Evolutionary conservation across 1,284 basidiomycete genomes (phyloP), one percentile per base, ranked within the genome.

Genomic region (Amanita bisporigera): DNA sequence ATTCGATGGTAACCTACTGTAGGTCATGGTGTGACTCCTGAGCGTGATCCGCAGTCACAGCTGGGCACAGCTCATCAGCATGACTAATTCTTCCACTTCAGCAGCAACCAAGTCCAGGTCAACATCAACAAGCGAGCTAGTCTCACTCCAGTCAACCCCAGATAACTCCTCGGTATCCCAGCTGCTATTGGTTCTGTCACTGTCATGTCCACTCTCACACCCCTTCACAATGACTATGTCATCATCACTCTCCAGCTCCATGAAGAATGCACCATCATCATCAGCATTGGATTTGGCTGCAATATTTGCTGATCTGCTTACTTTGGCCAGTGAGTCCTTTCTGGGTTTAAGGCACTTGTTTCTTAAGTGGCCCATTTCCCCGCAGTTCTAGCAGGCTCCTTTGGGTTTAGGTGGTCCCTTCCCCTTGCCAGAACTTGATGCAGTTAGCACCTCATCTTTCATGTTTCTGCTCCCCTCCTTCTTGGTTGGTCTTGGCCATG

Each of bases 321-420:
- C 26, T 57, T 69, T 67, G n/a, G n/a, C n/a, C 58, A 65, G 66
- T 33, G 57, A 62, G 36, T 70, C 70, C 10, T 33, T 33, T 47
- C 63, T 63, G 19, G 67, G 67, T 33, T 69, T 69, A 15, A 67
- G 66, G 29, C 68, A 69, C 19, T 67, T 67, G 15, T 61, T 49
- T 21, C 61, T 52, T 19, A 45, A 67, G 33, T 69, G 68, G 63
- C n/a, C n/a, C n/a, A n/a, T n/a, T n/a, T n/a, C n/a, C n/a, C n/a
- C n/a, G n/a, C n/a, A n/a, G n/a, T n/a, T n/a, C n/a, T n/a, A n/a
- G 24, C 65, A 67, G 31, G 60, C 36, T n/a, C 64, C 45, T 40
- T 65, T 45, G 11, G 36, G 43, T 55, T 36, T 40, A 21, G 29
- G 9, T 19, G 57, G 36, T 36, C 33, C 11, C 68, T 15, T 43